Conservation (phyloP, 1,284 basidiomycete species). For the Cystobasidium slooffiae region DNA sequence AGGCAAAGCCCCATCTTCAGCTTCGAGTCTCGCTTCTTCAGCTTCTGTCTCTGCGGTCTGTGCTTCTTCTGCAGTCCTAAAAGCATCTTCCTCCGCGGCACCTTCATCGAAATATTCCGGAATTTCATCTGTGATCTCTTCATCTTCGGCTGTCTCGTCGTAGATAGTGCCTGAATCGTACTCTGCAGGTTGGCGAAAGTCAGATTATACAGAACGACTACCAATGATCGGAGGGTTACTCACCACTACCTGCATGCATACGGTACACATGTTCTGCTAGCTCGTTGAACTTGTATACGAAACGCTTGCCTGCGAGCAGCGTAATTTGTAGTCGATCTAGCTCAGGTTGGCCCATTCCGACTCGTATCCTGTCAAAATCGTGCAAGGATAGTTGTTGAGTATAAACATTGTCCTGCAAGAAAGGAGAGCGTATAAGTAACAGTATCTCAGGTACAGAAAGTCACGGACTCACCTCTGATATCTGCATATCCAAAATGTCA, state of each 20-base stretch:
- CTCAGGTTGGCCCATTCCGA: conserved; percentile 50
- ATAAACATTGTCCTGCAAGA: conserved; percentile 51
- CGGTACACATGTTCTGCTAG: conserved; percentile 50
- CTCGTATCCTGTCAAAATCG: conserved; percentile 52
- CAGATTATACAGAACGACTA: not conserved
- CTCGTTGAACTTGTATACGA: conserved; percentile 51
- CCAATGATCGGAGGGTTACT: not conserved
- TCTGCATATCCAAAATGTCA: conserved; percentile 40
- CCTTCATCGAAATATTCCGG: conserved; percentile 27
- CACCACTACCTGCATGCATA: conserved; percentile 30
- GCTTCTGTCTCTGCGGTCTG: conserved; percentile 31
- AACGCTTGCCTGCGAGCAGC: conserved; percentile 44
- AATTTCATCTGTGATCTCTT: conserved; percentile 31
- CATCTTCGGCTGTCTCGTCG: conserved; percentile 29
- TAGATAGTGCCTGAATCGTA: conserved; percentile 18
- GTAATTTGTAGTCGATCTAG: conserved; percentile 47
- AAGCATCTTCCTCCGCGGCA: conserved; percentile 11
- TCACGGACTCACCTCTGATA: conserved; percentile 27
- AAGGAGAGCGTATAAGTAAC: not conserved
- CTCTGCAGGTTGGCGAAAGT: not conserved
- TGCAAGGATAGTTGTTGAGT: conserved; percentile 47
- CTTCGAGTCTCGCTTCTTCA: conserved; percentile 5
- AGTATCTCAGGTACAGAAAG: not conserved
- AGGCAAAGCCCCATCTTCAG: not conserved
- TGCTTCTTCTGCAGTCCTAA: conserved; percentile 31